Percentiles rank a stretch among this genome's conserved stretches.
Conservation (phyloP, 1,139 yeast species). For the Diutina pseudorugosa region DNA sequence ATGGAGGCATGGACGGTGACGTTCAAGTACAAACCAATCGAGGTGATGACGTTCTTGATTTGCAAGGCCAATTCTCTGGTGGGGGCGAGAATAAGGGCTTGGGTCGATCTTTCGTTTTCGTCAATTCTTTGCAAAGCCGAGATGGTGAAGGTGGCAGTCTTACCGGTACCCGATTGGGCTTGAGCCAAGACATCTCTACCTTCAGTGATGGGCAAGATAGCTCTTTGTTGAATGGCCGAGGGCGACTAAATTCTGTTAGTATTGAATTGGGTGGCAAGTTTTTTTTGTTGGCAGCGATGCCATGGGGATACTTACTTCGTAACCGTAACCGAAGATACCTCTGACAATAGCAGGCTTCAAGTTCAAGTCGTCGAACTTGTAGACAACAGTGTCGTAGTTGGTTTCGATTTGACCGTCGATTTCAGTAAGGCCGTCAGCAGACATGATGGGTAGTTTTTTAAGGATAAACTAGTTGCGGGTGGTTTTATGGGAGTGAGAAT, state of each 20-base stretch:
- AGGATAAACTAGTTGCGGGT: neutral
- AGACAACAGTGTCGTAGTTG: slow-evolving; percentile 95
- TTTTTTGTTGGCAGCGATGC: neutral
- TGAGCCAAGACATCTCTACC: slow-evolving; percentile 97
- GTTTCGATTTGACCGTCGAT: slow-evolving; percentile 40
- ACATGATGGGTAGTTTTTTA: slow-evolving; percentile 3
- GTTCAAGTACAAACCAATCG: slow-evolving; percentile 88
- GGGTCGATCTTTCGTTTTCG: slow-evolving; percentile 63
- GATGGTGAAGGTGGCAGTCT: slow-evolving; percentile 97
- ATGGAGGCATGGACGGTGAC: slow-evolving; percentile 95
- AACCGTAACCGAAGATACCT: slow-evolving; percentile 96
- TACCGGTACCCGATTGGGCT: slow-evolving; percentile 99
- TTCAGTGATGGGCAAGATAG: slow-evolving; percentile 90
- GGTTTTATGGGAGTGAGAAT: neutral
- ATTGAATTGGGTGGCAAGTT: neutral
- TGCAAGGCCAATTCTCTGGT: slow-evolving; percentile 98
- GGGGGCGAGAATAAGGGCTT: slow-evolving; percentile 94
- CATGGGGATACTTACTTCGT: slow-evolving; percentile 31
- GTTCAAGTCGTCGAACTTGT: slow-evolving; percentile 80
- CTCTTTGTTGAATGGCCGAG: slow-evolving; percentile 97
- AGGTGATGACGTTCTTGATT: slow-evolving; percentile 91
- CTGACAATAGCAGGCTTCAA: slow-evolving; percentile 66
- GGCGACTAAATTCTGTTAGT: slow-evolving; percentile 35
- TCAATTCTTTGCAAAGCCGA: slow-evolving; percentile 93
- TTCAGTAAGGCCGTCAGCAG: slow-evolving; percentile 4